Conservation (phyloP, 257 asterid species). For the Solanum neorickii region DNA sequence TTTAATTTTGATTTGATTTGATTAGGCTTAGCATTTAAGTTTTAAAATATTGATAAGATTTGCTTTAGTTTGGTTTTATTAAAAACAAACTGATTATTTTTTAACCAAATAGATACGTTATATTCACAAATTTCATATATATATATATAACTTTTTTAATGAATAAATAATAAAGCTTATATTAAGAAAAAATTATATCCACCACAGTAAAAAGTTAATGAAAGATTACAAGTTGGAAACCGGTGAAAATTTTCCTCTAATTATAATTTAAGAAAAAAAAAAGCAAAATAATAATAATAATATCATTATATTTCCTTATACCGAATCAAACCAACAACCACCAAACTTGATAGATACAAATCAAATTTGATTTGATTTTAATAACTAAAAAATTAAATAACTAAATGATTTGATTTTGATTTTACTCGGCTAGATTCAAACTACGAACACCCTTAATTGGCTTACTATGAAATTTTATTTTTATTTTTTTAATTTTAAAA, state of each 20-base stretch:
- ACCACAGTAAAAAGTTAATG: not conserved
- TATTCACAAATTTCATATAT: no score
- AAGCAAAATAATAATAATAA: not conserved
- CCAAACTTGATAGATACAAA: not conserved
- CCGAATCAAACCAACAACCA: not conserved
- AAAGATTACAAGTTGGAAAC: not conserved
- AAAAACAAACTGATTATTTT: no score
- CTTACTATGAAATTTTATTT: not conserved
- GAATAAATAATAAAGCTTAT: not conserved
- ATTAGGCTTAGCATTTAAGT: not conserved
- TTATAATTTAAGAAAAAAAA: not conserved
- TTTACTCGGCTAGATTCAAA: no score
- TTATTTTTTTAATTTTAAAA: rapidly evolving
- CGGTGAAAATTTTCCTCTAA: no score
- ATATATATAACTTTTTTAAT: no score
- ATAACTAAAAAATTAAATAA: no score
- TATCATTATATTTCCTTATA: not conserved
- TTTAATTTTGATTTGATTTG: not conserved
- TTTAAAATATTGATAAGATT: no score
- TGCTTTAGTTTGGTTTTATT: no score
- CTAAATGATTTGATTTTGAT: no score
- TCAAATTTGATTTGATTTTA: no score
- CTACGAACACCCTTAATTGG: no score
- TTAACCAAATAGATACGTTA: no score
- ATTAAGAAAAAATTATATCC: not conserved